Percentiles rank a stretch among this genome's conserved stretches.
phyloP scores from a whole-genome alignment of 2,329 filamentous ascomycete genomes.

The Nigrograna mackinnonii region DNA sequence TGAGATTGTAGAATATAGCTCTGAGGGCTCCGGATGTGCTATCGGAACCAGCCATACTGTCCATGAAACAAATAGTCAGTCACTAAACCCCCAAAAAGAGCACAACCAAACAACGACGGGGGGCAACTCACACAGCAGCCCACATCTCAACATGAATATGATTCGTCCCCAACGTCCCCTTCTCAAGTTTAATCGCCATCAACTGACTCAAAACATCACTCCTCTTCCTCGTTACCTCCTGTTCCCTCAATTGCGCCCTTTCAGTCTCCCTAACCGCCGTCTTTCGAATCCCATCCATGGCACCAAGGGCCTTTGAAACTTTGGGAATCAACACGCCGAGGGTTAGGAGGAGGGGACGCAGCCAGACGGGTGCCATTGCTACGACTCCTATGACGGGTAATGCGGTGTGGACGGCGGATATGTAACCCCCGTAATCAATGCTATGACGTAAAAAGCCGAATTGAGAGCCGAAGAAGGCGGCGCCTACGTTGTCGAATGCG shows the following conservation, averaged over 20 bases:
- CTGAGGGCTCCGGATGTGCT: constrained; percentile 39
- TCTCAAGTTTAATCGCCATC: constrained; percentile 32
- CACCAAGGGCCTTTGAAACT: constrained; percentile 24
- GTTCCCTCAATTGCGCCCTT: constrained; percentile 14
- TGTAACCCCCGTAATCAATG: constrained; percentile 43
- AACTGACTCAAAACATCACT: constrained; percentile 31
- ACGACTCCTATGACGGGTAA: constrained; percentile 35
- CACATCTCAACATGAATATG: constrained; percentile 33
- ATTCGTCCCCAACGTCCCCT: constrained; percentile 30
- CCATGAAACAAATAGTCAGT: constrained; percentile 18
- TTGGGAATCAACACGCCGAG: constrained; percentile 21
- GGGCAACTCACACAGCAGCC: constrained; percentile 26
- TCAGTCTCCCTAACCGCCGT: constrained; percentile 23
- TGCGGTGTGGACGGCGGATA: constrained; percentile 39
- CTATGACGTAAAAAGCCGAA: constrained; percentile 48
- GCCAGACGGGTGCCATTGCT: constrained; percentile 29
- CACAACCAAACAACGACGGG: too few species aligned
- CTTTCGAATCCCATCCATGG: constrained; percentile 26
- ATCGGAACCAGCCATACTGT: constrained; percentile 36
- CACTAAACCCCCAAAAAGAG: too few species aligned
- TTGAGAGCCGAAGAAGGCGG: constrained; percentile 43
- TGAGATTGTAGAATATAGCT: constrained; percentile 41
- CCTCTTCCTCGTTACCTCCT: constrained; percentile 9
- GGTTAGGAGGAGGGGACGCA: constrained; percentile 28
- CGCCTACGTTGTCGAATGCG: constrained; percentile 50